A percentile compares a stretch with the other conserved stretches of the same genome.
phyloP scores from a whole-genome alignment of 805 yeast species.

The Diddensiella santjacobensis region DNA sequence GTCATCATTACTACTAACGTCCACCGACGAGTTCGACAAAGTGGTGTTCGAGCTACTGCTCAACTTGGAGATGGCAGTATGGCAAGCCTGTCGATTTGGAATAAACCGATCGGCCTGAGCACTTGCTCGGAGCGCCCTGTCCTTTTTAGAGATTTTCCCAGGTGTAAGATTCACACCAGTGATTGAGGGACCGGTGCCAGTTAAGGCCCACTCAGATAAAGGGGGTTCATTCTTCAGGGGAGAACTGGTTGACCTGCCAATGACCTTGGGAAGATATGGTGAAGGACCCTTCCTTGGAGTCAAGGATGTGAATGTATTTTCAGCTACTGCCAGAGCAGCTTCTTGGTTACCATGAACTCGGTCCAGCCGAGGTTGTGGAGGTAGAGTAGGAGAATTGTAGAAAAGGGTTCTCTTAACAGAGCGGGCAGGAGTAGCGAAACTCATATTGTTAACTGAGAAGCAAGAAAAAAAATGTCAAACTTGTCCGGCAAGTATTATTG shows the following conservation, averaged over 20 bases:
- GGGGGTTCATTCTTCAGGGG: constrained; percentile 47
- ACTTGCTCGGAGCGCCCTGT: constrained; percentile 24
- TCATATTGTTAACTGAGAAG: constrained; percentile 10
- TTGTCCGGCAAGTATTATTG: constrained; percentile 12
- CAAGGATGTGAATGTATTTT: not conserved
- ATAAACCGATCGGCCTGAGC: constrained; percentile 51
- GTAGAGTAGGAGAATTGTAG: constrained; percentile 19
- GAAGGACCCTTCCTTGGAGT: constrained; percentile 18
- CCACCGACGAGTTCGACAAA: constrained; percentile 2
- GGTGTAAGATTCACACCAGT: constrained; percentile 26
- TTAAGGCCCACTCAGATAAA: constrained; percentile 37
- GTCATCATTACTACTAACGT: not conserved
- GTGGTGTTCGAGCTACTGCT: constrained; percentile 22
- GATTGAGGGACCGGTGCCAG: constrained; percentile 33
- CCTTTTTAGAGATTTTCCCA: constrained; percentile 24
- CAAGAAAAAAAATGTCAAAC: not conserved
- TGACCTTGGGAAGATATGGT: constrained; percentile 15
- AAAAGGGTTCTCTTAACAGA: constrained; percentile 17
- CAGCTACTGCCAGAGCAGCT: constrained; percentile 1
- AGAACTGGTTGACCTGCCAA: constrained; percentile 14
- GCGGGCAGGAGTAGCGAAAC: constrained; percentile 24
- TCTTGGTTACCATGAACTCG: constrained; percentile 13
- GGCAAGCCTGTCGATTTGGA: constrained; percentile 51
- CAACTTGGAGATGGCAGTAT: constrained; percentile 43
- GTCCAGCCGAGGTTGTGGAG: constrained; percentile 24